A percentile compares a stretch with the other conserved stretches of the same genome.
Evolutionary conservation across 495 filamentous ascomycete genomes (phyloP).

Genomic region (Astrocystis sublimbata): DNA sequence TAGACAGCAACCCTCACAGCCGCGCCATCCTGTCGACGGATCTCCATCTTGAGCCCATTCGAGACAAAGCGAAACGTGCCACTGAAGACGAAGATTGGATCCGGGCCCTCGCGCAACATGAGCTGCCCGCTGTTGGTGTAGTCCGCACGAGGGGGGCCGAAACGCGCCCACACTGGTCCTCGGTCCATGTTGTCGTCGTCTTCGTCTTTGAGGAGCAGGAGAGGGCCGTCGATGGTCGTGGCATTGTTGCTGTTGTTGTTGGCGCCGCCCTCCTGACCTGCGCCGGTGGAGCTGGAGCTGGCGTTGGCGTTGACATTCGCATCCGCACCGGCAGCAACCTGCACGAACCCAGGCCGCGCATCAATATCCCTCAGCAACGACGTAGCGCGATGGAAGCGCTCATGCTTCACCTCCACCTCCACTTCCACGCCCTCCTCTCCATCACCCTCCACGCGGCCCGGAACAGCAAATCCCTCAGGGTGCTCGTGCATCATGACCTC

Average conservation of each 20-base stretch:
- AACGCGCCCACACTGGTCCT: too few relatives aligned
- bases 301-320: background rate
- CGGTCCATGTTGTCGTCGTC: too few relatives aligned
- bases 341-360: background rate
- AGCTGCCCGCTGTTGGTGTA: background rate
- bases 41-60: slow-evolving; percentile 7
- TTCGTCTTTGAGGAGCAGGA: too few relatives aligned
- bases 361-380: background rate
- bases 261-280: too few relatives aligned
- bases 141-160: background rate
- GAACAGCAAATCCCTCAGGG: slow-evolving; percentile 5
- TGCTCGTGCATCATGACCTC: background rate
- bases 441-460: background rate
- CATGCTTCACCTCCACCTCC: background rate
- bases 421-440: too few relatives aligned
- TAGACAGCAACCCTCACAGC: slow-evolving; percentile 5
- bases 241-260: too few relatives aligned
- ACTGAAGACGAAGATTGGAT: background rate
- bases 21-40: background rate
- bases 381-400: background rate
- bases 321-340: background rate
- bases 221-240: too few relatives aligned
- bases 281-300: too few relatives aligned
- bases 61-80: slow-evolving; percentile 2
- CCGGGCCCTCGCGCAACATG: background rate